Base-by-base conservation (phyloP, 2,329 filamentous ascomycete genomes). In the Colletotrichum spaethianum region DNA sequence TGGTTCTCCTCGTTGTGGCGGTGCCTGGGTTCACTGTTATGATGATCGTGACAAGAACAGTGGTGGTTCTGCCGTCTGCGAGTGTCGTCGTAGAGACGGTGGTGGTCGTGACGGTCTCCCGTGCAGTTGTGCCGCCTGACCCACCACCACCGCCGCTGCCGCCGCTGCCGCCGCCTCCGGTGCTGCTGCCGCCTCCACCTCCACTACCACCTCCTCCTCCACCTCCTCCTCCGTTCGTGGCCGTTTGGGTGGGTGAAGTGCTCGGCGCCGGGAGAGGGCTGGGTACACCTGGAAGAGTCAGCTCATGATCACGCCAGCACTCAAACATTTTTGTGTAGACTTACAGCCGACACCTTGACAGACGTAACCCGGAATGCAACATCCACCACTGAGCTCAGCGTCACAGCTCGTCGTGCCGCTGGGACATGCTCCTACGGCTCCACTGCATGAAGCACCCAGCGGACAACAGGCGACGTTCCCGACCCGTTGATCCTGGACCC, bases 381-480 rank as follows among this genome's bases (percentile, higher is more conserved):
- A 96, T 2, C 93, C 93, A 18, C 93, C 93, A 3, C 93, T 93
- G 0, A 91, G 79, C 42, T 87, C 86, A 9, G 89, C 85, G 0
- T 91, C 85, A 78, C 93, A 96, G 60, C 89, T 88, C 14, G 89
- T 88, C 72, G 93, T 91, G 50, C 88, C 91, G 4, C 84, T 82
- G 2, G 86, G 85, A 74, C 93, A 95, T n/a, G 78, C 78, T 0
- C 87, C 88, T 7, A 95, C 90, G 1, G 83, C 82, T 12, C 92
- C 92, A 4, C 87, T 87, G 79, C 93, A 96, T 7, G 80, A 87
- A 53, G 85, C 83, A 4, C 93, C 93, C 44, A 84, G 78, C 0
- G 92, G 92, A 81, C 94, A 96, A 81, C 94, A 96, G 3, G 93
- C 93, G 2, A 96, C 90, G 55, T 89, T 88, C 9, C 92, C 92